Percentiles rank a stretch among this genome's conserved stretches.
Evolutionary conservation across 345 rosid genomes (phyloP).

Genomic region (Conringia planisiliqua): DNA sequence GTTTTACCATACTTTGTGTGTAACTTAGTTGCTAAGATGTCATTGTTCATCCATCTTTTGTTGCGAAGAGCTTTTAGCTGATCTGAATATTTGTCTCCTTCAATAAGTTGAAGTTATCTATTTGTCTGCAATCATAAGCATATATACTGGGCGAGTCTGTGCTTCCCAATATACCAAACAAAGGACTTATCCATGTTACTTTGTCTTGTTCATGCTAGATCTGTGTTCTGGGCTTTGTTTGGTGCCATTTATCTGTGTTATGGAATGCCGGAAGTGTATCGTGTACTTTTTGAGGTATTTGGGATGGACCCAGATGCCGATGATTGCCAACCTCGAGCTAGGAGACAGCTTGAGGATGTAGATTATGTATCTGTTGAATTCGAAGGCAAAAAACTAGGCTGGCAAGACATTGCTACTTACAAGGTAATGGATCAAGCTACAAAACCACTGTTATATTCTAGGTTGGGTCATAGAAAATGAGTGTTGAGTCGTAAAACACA

Average conservation of each 20-base stretch:
- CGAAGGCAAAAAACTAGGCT: slow-evolving; percentile 70
- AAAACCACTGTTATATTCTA: not conserved
- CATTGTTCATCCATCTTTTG: not conserved
- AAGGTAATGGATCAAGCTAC: slow-evolving; percentile 46
- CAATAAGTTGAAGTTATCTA: not conserved
- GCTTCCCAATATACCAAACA: not conserved
- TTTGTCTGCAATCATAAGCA: not conserved
- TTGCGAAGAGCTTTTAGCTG: not conserved
- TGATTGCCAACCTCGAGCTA: slow-evolving; percentile 81
- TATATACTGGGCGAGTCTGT: not conserved
- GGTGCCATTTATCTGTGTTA: slow-evolving; percentile 94
- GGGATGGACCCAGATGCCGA: slow-evolving; percentile 97
- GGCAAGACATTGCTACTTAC: slow-evolving; percentile 92
- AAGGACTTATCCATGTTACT: not conserved
- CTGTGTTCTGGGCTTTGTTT: slow-evolving; percentile 91
- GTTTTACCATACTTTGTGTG: not conserved
- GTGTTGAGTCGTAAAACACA: not conserved
- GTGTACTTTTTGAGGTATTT: slow-evolving; percentile 89
- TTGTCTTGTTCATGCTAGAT: slow-evolving; percentile 40
- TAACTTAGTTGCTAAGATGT: not conserved
- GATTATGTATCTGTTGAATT: slow-evolving; percentile 94
- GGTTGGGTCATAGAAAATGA: not conserved
- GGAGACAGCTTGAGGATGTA: slow-evolving; percentile 95
- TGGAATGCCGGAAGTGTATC: slow-evolving; percentile 97
- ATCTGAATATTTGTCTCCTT: not conserved